Conservation (phyloP, 106 monocot genomes). For the Apostasia ramifera region DNA sequence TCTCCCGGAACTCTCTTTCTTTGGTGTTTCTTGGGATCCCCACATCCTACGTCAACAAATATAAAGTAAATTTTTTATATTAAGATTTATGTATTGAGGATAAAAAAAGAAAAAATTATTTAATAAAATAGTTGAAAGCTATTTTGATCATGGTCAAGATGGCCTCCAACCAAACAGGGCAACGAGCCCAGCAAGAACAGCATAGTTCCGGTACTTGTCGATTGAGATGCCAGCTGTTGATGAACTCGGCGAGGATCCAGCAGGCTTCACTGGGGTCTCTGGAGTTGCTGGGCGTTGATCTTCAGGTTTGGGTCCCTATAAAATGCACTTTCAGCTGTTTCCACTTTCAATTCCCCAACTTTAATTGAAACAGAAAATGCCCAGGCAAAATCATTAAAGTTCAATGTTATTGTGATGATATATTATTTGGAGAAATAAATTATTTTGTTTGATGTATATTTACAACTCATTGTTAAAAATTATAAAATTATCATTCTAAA, state of each 20-base stretch:
- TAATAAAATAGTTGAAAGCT: no score
- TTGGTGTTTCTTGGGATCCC: no score
- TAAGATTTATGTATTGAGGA: no score
- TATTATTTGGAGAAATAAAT: neutral
- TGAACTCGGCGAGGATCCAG: constrained; percentile 7
- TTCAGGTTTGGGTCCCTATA: constrained; percentile 36
- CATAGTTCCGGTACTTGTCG: constrained; percentile 49
- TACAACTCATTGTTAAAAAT: neutral
- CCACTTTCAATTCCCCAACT: no score
- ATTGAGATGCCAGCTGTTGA: constrained; percentile 19
- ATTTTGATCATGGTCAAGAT: no score
- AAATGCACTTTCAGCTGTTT: neutral
- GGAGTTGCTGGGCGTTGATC: constrained; percentile 13
- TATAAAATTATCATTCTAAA: neutral
- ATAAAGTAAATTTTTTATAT: no score
- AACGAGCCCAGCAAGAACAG: constrained; percentile 41
- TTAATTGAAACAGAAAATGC: neutral
- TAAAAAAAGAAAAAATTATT: no score
- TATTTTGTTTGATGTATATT: neutral
- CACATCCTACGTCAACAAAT: no score
- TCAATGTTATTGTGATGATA: neutral
- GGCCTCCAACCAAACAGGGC: no score
- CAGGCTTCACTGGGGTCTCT: constrained; percentile 16
- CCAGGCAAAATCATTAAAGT: neutral
- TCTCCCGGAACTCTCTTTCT: no score